Base-by-base conservation (phyloP, 768 basidiomycete genomes). In the Dacryopinax spathularia region DNA sequence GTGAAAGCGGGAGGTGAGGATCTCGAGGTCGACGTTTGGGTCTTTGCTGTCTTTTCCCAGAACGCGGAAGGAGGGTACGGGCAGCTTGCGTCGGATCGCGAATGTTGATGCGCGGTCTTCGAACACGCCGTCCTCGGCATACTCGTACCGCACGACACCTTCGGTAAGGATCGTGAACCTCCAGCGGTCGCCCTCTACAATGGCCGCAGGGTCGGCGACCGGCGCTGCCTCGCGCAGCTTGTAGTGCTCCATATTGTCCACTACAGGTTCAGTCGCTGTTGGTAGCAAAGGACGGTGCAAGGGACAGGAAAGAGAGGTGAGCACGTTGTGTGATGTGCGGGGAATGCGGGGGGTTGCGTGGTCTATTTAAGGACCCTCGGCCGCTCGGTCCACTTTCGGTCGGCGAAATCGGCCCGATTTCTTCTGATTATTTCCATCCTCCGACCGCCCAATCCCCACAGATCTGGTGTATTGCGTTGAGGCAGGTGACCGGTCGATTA, bases 71-170 rank as follows among this genome's bases (percentile, higher is more conserved):
- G 65, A 33, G 25, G 66, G 66, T 15, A 63, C 62, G 60, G 66
- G 39, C 1, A 69, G 62, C 34, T 67, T 60, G 12, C 69, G 65
- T 35, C 65, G 43, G 10, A 68, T 35, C 3, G 67, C 69, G 66
- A 69, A 69, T 18, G 69, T 69, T 9, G 67, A 68, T 13, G 68
- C 69, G 16, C 68, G 63, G 35, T 69, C 69, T 41, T 69, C 69
- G 59, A 69, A 69, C 36, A 56, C 37, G 2, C 66, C 66, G 33
- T 67, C 64, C 2, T 61, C 59, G 1, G 67, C 60, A 35, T 59
- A 65, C 36, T 69, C 69, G 61, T 63, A 67, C 29, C 68, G 68
- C 20, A 69, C 27, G 18, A 69, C 62, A 29, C 67, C 65, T 34
- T 64, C 64, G 31, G 64, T 65, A n/a, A 69, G 64, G 62, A 69